Conservation (phyloP, 2,329 filamentous ascomycete species). For the Xylariomycetidae sp. region DNA sequence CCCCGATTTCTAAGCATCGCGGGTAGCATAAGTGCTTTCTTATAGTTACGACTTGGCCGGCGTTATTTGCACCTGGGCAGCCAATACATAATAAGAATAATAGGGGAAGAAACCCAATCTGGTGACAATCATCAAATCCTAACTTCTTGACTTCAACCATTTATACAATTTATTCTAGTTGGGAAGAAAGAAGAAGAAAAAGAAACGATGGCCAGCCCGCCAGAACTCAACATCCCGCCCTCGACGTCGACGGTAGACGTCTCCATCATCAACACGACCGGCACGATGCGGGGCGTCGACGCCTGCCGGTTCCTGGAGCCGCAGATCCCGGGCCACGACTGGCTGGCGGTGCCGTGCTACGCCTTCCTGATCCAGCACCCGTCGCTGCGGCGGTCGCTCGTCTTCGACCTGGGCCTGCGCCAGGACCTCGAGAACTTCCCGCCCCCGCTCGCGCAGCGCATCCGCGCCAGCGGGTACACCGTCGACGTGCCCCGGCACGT, state of each 20-base stretch:
- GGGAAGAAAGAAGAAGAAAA: no score
- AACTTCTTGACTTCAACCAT: no score
- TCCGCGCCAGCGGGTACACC: conserved; percentile 1
- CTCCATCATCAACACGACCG: conserved; percentile 28
- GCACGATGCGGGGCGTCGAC: conserved; percentile 16
- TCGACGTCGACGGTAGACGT: conserved; percentile 27
- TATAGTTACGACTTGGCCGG: no score
- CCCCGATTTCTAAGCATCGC: no score
- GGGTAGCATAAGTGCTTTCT: no score
- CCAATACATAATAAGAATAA: no score
- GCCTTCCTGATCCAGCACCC: conserved; percentile 21
- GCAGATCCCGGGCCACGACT: conserved; percentile 24
- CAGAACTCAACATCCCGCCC: conserved; percentile 26
- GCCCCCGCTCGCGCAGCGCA: not conserved
- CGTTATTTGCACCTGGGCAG: no score
- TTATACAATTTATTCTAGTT: no score
- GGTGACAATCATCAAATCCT: no score
- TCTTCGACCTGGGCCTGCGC: conserved; percentile 19
- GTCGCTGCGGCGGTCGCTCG: conserved; percentile 15
- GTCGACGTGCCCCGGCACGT: conserved; percentile 13
- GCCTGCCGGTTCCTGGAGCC: conserved; percentile 22
- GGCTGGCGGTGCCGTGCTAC: conserved; percentile 16
- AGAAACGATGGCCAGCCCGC: conserved; percentile 20
- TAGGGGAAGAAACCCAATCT: no score
- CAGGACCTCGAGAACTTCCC: conserved; percentile 16